These are phyloP conservation scores for Erodium chrysanthum DNA, from an alignment of 441 rosid genomes.

Conservation along the genomic window DNA sequence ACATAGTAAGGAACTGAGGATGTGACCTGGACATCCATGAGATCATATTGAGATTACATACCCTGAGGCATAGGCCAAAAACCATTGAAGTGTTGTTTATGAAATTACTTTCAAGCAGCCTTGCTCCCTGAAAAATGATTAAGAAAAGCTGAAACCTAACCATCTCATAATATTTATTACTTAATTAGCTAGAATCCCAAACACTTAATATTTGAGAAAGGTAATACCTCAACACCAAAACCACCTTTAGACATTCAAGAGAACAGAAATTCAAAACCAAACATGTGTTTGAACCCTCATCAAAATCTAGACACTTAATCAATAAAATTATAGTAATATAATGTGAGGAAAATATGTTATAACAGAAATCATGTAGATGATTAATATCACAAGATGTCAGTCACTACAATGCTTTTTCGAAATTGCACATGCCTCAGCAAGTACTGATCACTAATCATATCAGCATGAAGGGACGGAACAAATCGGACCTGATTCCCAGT, in stretches of 20 bases:
- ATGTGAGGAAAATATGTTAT: neutral
- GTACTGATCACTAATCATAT: neutral
- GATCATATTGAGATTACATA: conserved; percentile 30
- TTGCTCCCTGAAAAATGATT: conserved; percentile 58
- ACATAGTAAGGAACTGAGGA: neutral
- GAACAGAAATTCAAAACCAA: neutral
- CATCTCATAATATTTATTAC: too few relatives aligned
- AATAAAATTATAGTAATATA: neutral
- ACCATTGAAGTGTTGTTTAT: conserved; percentile 93
- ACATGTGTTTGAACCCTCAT: conserved; percentile 1
- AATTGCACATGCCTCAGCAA: neutral
- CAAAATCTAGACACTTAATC: neutral
- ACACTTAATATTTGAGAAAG: neutral
- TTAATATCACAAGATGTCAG: neutral
- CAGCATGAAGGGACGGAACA: conserved; percentile 3
- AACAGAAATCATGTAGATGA: neutral
- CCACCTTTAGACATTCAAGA: neutral
- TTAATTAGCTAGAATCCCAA: too few relatives aligned
- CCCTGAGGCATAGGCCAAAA: conserved; percentile 76
- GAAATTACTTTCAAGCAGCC: conserved; percentile 83
- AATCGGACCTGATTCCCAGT: conserved; percentile 74
- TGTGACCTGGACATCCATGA: conserved; percentile 13
- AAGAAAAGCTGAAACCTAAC: conserved; percentile 10
- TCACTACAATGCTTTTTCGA: neutral
- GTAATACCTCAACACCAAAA: neutral